phyloP scores from a whole-genome alignment of 2,329 filamentous ascomycete species.

The Aspergillus piperis region DNA sequence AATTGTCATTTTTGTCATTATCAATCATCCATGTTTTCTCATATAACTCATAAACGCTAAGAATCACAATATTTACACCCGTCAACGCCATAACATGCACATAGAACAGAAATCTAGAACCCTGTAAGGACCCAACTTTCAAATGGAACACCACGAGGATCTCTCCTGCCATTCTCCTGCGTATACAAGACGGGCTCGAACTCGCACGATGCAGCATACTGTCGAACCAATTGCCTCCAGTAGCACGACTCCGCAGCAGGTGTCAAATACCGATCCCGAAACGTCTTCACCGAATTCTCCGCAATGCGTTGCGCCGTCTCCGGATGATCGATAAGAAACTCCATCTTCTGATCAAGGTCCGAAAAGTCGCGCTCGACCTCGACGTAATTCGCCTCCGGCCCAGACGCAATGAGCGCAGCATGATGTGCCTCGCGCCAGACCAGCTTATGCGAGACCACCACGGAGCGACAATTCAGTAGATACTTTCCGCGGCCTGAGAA shows the following conservation, averaged over 20 bases:
- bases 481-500: constrained; percentile 59
- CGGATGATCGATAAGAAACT: constrained; percentile 47
- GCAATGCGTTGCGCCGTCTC: constrained; percentile 53
- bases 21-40: not conserved
- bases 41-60: not conserved
- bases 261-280: constrained; percentile 56
- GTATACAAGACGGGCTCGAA: constrained; percentile 44
- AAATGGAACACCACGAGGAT: constrained; percentile 39
- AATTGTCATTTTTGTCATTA: not conserved
- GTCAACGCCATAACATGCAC: not conserved
- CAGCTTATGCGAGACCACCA: constrained; percentile 52
- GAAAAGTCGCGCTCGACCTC: constrained; percentile 56
- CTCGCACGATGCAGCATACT: constrained; percentile 42
- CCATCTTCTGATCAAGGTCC: constrained; percentile 52
- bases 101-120: not conserved
- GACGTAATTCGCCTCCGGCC: constrained; percentile 53
- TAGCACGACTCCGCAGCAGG: constrained; percentile 59
- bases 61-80: not conserved
- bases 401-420: constrained; percentile 46
- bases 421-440: constrained; percentile 54
- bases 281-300: constrained; percentile 49
- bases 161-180: constrained; percentile 31
- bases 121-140: constrained; percentile 43
- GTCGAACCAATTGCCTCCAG: constrained; percentile 52
- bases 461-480: constrained; percentile 53